These are phyloP conservation scores for Flaveria floridana DNA, from an alignment of 140 eudicot species.

Conservation along the genomic window DNA sequence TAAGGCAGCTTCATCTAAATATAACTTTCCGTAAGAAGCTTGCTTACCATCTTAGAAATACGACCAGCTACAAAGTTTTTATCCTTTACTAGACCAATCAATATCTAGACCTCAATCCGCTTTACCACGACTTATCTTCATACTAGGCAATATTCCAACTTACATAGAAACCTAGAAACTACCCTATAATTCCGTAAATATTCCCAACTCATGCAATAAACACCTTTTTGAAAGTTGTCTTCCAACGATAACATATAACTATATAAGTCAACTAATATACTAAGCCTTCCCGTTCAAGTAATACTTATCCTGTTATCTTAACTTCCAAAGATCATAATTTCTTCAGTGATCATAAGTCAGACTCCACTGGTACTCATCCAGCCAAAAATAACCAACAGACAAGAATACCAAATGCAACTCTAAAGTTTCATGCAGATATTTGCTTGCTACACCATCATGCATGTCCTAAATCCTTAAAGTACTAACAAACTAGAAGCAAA, in stretches of 20 bases:
- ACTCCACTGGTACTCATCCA: neutral
- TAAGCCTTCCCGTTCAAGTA: neutral
- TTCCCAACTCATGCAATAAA: neutral
- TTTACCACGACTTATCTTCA: constrained; percentile 6
- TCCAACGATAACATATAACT: neutral
- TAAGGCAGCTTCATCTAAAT: neutral
- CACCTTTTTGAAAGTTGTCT: constrained; percentile 4
- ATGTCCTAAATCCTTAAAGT: neutral
- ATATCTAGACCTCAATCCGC: constrained; percentile 11
- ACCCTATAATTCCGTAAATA: neutral
- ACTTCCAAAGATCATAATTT: neutral
- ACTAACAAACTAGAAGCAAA: neutral
- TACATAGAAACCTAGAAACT: constrained; percentile 9
- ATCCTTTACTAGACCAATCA: neutral
- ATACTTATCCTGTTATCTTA: neutral
- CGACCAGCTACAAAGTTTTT: constrained; percentile 7
- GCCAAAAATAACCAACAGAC: neutral
- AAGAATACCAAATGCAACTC: neutral
- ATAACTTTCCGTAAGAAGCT: neutral
- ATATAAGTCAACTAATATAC: neutral
- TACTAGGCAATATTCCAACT: neutral
- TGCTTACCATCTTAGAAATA: constrained; percentile 23
- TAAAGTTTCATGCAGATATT: neutral
- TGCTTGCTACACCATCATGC: constrained; percentile 1
- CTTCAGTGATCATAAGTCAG: constrained; percentile 3